These are phyloP conservation scores for Phytophthora melonis DNA, from an alignment of 352 stramenopile species.

Conservation along the genomic window DNA sequence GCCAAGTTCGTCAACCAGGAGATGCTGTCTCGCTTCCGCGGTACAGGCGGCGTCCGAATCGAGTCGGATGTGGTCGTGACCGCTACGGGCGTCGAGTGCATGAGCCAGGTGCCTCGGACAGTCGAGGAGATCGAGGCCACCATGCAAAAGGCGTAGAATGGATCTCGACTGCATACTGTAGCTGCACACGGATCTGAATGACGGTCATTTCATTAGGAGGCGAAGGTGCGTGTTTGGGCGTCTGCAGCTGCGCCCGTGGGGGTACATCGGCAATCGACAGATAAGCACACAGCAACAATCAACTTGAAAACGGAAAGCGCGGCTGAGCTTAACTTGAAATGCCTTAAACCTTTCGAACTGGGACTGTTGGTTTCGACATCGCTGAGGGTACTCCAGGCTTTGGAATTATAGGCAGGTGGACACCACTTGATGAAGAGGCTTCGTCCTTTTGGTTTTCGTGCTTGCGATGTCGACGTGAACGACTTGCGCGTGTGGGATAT, in stretches of 20 bases:
- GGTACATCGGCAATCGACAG: neutral
- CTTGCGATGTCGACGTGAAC: slow-evolving; percentile 20
- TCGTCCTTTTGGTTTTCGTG: slow-evolving; percentile 37
- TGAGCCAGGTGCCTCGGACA: slow-evolving; percentile 96
- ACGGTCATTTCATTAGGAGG: slow-evolving; percentile 10
- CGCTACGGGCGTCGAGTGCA: slow-evolving; percentile 95
- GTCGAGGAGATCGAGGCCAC: slow-evolving; percentile 96
- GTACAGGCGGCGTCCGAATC: slow-evolving; percentile 96
- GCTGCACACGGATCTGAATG: neutral
- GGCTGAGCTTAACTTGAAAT: neutral
- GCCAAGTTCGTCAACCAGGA: slow-evolving; percentile 89
- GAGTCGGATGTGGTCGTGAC: slow-evolving; percentile 99
- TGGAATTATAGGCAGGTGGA: slow-evolving; percentile 27
- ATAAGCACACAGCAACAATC: neutral
- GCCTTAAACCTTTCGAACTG: slow-evolving; percentile 1
- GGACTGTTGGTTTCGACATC: neutral
- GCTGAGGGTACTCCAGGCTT: neutral
- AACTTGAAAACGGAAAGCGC: neutral
- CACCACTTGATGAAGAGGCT: slow-evolving; percentile 3
- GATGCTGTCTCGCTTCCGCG: slow-evolving; percentile 91
- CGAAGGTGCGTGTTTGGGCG: slow-evolving; percentile 11
- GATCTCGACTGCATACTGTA: slow-evolving; percentile 7
- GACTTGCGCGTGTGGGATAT: slow-evolving; percentile 11
- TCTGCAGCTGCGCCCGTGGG: neutral
- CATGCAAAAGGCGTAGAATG: slow-evolving; percentile 74